Percentiles rank a stretch among this genome's conserved stretches.
phyloP scores from a whole-genome alignment of 208 protist species.

The Leishmania major region DNA sequence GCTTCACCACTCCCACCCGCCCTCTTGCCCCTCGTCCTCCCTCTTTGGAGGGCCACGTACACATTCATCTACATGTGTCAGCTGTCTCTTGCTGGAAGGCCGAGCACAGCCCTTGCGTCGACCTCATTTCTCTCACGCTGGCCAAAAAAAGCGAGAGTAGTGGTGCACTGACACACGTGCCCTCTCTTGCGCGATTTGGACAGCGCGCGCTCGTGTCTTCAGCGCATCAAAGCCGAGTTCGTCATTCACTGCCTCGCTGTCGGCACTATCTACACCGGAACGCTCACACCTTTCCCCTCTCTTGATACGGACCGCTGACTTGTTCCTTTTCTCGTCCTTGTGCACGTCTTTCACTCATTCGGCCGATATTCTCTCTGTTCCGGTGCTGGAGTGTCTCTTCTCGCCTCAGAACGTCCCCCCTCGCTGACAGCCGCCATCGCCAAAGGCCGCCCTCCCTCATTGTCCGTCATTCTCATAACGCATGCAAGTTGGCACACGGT shows the following conservation, averaged over 20 bases:
- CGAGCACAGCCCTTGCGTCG: neutral
- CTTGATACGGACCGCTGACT: neutral
- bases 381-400: no score
- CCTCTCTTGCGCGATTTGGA: neutral
- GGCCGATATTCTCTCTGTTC: neutral
- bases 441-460: neutral
- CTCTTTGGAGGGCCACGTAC: neutral
- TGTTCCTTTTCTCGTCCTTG: neutral
- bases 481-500: neutral
- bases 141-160: neutral
- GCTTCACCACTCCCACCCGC: neutral
- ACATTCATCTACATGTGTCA: neutral
- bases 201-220: neutral
- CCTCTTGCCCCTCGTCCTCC: neutral
- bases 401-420: neutral
- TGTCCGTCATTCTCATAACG: neutral
- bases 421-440: neutral
- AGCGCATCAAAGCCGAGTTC: neutral
- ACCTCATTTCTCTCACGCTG: neutral
- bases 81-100: neutral
- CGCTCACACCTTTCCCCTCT: neutral
- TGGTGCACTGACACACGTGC: neutral
- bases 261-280: neutral
- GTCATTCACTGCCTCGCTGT: neutral
- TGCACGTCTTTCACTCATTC: neutral